Evolutionary conservation across 345 rosid genomes (phyloP).

Genomic region (Aquilaria yunnanensis): DNA sequence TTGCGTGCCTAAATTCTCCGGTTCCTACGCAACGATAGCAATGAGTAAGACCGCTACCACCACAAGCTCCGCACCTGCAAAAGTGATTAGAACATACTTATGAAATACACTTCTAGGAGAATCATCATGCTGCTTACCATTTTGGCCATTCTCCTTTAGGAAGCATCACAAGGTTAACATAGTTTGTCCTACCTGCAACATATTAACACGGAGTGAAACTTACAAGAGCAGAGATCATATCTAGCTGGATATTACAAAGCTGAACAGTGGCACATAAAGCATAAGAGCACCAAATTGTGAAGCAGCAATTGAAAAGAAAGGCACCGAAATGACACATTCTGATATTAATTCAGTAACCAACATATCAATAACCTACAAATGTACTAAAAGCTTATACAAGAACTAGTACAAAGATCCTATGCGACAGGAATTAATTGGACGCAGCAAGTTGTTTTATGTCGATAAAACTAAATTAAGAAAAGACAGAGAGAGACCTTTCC

Average conservation of each 20-base stretch:
- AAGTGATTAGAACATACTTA: not conserved
- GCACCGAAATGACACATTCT: too few species aligned
- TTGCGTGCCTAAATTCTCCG: slow-evolving; percentile 49
- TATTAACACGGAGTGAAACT: not conserved
- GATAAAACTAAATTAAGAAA: not conserved
- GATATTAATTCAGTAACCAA: too few species aligned
- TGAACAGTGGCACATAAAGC: not conserved
- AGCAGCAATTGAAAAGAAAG: too few species aligned
- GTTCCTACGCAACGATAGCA: slow-evolving; percentile 78
- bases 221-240: not conserved
- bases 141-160: slow-evolving; percentile 82
- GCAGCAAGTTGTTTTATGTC: not conserved
- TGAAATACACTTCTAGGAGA: not conserved
- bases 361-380: not conserved
- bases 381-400: not conserved
- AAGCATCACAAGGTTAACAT: slow-evolving; percentile 47
- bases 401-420: not conserved
- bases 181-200: slow-evolving; percentile 56
- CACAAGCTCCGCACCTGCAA: slow-evolving; percentile 64
- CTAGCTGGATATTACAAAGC: not conserved
- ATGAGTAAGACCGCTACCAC: slow-evolving; percentile 70
- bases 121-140: slow-evolving; percentile 42
- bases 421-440: not conserved
- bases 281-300: not conserved
- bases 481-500: slow-evolving; percentile 41